Evolutionary conservation across 1,284 basidiomycete genomes (phyloP), one percentile per base, ranked within the genome.

Genomic region (Naganishia cerealis): DNA sequence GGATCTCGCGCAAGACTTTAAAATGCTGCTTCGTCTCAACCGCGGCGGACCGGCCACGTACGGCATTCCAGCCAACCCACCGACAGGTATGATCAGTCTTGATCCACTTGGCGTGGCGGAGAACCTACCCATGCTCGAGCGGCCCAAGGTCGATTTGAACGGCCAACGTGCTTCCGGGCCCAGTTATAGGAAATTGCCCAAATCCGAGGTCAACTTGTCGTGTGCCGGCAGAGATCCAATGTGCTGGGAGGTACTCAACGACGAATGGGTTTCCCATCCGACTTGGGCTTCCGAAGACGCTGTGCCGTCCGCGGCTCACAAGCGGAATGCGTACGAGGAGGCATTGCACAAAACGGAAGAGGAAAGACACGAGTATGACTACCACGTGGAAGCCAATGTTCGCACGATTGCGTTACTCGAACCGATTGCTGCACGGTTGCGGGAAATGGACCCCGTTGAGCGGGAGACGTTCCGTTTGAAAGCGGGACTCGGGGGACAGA

Each of bases 301-400:
- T 73, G 87, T 91, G 1, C 92, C 91, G 1, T 98, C 98, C 81
- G 87, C 93, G 68, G 87, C 94, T 6, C 93, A 97, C 81, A 95
- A 95, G 85, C 98, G 98, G 84, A 99, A 97, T 79, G 86, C 88
- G 3, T 98, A 92, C 79, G 96, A 99, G 81, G 94, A 98, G 76
- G 91, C 92, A 0, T 85, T 99, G 67, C 94, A 99, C 82, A 92
- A 92, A 79, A 90, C 91, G 73, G 96, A 99, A 80, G 96, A 99
- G 79, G 96, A 99, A 79, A 88, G 96, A 33, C 93, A 98, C 82
- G 96, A 99, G 81, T 99, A 94, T 80, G 94, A 97, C 76, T 95
- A 96, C 74, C 91, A 96, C 76, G 88, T 99, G 63, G 94, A 98
- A 78, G 93, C 90, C 50, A 88, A 98, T 75, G 82, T 88, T 21